Evolutionary conservation across 441 rosid species (phyloP).

Genomic region (Populus hybrid): DNA sequence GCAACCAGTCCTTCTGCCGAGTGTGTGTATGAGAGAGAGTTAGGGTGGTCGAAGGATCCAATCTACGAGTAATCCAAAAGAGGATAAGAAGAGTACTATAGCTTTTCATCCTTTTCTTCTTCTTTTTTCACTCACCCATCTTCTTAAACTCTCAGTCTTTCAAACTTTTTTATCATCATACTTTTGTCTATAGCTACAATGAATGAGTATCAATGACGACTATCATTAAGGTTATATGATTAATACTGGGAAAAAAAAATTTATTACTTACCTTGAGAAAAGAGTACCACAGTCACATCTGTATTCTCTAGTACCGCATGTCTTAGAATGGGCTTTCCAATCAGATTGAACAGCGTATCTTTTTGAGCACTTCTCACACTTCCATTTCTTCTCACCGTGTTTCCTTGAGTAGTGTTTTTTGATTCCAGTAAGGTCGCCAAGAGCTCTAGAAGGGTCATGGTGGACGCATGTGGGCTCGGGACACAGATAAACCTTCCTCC

Average conservation of each 20-base stretch:
- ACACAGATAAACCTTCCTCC: conserved; percentile 86
- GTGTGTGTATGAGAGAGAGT: background rate
- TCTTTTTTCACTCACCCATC: background rate
- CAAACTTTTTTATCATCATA: background rate
- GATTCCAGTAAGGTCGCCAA: too few species aligned
- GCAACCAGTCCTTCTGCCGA: conserved; percentile 24
- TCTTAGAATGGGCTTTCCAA: too few species aligned
- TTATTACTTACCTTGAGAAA: conserved; percentile 38
- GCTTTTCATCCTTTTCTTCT: background rate
- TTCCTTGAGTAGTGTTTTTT: too few species aligned
- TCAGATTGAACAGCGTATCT: too few species aligned
- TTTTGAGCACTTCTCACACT: too few species aligned
- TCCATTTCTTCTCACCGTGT: too few species aligned
- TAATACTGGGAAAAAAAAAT: background rate
- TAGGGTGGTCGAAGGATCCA: background rate
- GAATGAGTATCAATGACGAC: conserved; percentile 1
- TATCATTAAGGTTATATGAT: background rate
- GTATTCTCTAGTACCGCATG: too few species aligned
- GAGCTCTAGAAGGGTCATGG: conserved; percentile 79
- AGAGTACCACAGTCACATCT: too few species aligned
- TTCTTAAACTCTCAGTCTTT: background rate
- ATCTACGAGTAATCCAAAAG: background rate
- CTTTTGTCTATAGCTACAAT: conserved; percentile 6
- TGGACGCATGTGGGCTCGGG: conserved; percentile 97
- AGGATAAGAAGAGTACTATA: background rate